Evolutionary conservation across 2,329 filamentous ascomycete genomes (phyloP), one percentile per base, ranked within the genome.

Genomic region (Diaporthe longicolla): DNA sequence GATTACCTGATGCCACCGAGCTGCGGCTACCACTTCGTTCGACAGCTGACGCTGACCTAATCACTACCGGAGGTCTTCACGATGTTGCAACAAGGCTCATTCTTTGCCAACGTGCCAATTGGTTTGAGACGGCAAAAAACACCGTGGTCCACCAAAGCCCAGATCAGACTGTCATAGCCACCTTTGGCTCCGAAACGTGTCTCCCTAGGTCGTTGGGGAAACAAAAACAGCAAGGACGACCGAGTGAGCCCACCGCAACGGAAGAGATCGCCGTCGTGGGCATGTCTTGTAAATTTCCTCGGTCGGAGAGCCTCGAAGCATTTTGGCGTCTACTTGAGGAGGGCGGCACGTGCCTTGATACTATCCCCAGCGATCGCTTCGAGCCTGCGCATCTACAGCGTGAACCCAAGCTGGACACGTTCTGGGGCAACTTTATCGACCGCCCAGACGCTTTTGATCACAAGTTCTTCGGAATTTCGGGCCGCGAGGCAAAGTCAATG

Each of bases 261-360:
- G 58, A 65, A 37, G 65, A 55, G 40, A 55, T 85, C 54, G 83
- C 83, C 3, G 77, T 85, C 1, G 75, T 85, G 5, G 83, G 83
- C 8, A 82, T 85, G 82, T 78, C 83, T 0, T 73, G 76, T 59
- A 79, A 82, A 40, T 76, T 80, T 0, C 78, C 83, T 0, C 82
- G 82, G 0, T 83, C 82, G 4, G 79, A 84, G 9, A 77, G 80
- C 50, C 54, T 82, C 0, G 79, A 81, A 2, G 81, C 82, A 52
- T 84, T 83, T 75, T 80, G 76, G 77, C 58, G 81, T 0, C 66
- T 85, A 26, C 71, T 84, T 9, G 57, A 65, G 2, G 59, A 66
- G 1, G 82, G 79, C 10, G 24, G 78, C 70, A 54, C 52, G 0
- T 32, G 63, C 17, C 52, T 58, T 26, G 19, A 37, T 19, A 15